These are phyloP conservation scores for Allium sativum DNA, from an alignment of 106 monocot genomes.

Conservation along the genomic window DNA sequence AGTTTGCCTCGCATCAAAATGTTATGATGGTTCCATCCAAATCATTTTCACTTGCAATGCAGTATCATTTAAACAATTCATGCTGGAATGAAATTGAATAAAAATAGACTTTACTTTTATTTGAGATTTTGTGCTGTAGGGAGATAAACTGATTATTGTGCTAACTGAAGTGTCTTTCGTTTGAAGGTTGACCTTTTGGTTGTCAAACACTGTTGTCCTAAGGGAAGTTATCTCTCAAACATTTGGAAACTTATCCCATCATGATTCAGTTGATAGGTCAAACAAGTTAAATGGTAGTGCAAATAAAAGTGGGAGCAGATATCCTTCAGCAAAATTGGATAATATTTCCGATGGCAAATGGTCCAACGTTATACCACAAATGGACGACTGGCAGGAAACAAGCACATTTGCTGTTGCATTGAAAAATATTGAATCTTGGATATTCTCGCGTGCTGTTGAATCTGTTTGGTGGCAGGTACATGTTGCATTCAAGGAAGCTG, in stretches of 20 bases:
- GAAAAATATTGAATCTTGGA: slow-evolving; percentile 92
- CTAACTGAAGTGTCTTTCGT: not conserved
- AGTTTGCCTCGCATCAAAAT: no score
- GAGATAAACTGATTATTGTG: not conserved
- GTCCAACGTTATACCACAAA: slow-evolving; percentile 18
- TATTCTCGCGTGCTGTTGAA: slow-evolving; percentile 84
- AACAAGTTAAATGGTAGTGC: slow-evolving; percentile 43
- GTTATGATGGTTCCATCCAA: no score
- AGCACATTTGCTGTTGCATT: slow-evolving; percentile 56
- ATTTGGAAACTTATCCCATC: slow-evolving; percentile 50
- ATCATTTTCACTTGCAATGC: no score
- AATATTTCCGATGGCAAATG: slow-evolving; percentile 16
- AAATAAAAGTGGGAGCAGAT: slow-evolving; percentile 26
- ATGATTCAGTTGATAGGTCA: slow-evolving; percentile 19
- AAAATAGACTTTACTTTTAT: no score
- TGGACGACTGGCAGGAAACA: slow-evolving; percentile 79
- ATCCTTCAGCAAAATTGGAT: slow-evolving; percentile 26
- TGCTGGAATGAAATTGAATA: no score
- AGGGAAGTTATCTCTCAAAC: slow-evolving; percentile 73
- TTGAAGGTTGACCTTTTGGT: slow-evolving; percentile 89
- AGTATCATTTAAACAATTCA: no score
- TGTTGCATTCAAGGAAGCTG: not conserved
- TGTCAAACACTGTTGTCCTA: slow-evolving; percentile 79
- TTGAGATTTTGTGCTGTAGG: not conserved
- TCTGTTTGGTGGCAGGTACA: slow-evolving; percentile 99